Evolutionary conservation across 345 rosid genomes (phyloP).

Genomic region (Boechera divaricarpa): DNA sequence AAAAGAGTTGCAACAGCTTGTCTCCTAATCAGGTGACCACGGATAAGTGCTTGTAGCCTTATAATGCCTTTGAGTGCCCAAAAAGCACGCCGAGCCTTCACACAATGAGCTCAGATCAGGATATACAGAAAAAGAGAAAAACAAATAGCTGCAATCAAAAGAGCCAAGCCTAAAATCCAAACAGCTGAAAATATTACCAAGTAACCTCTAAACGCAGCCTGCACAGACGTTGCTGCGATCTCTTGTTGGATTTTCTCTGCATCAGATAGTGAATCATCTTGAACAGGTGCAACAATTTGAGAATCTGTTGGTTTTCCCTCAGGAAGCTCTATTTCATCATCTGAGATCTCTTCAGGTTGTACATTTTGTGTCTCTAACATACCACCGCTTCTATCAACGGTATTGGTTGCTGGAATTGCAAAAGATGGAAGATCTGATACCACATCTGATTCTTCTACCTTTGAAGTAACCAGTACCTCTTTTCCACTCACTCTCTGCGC

Average conservation of each 20-base stretch:
- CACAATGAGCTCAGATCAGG: constrained; percentile 46
- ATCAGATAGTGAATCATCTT: constrained; percentile 46
- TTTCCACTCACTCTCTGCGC: constrained; percentile 61
- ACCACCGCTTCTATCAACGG: constrained; percentile 50
- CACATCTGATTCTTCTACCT: constrained; percentile 60
- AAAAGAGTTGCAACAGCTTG: constrained; percentile 84
- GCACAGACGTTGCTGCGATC: constrained; percentile 81
- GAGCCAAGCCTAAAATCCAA: constrained; percentile 15
- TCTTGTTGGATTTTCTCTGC: constrained; percentile 63
- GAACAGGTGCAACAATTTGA: constrained; percentile 37
- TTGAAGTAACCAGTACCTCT: constrained; percentile 60
- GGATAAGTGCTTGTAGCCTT: constrained; percentile 94
- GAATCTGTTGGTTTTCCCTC: constrained; percentile 48
- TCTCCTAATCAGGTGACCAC: constrained; percentile 94
- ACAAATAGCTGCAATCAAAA: constrained; percentile 21
- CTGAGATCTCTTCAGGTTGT: constrained; percentile 52
- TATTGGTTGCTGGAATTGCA: constrained; percentile 40
- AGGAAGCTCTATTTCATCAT: constrained; percentile 46
- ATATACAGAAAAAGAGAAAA: not conserved
- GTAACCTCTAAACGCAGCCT: constrained; percentile 95
- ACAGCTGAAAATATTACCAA: constrained; percentile 61
- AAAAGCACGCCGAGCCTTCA: constrained; percentile 96
- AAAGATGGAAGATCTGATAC: constrained; percentile 52
- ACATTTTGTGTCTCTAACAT: constrained; percentile 50
- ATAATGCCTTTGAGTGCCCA: constrained; percentile 94